Base-by-base conservation (phyloP, 306 rosid genomes). In the Sicyos baderoa region DNA sequence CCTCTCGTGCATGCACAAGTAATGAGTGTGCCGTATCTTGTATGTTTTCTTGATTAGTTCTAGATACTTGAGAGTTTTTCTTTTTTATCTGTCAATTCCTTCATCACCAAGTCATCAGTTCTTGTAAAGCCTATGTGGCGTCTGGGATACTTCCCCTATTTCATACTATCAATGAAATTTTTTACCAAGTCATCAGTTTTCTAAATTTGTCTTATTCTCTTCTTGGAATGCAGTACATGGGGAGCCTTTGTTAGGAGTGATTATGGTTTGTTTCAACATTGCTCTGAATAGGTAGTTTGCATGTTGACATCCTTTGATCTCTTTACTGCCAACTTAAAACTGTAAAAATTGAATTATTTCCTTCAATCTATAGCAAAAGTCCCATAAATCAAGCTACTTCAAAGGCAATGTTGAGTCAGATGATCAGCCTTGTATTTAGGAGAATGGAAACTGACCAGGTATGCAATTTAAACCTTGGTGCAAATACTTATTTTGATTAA, bases 341-440 rank as follows among this genome's bases (percentile, higher is more conserved):
- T 18, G 72, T 76, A 70, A 79, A 79, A 71, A 32, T 2, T 32
- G 37, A 25, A 25, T 25, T 25, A 25, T 25, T 25, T 79, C 54
- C 79, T 79, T 82, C 79, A 71, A 76, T 72, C 68, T 82, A 82
- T 72, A 94, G 99, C 83, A 94, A 94, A 93, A 90, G 96, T 82
- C 96, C 97, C 54, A 83, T 94, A 79, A 94, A 94, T 82, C 99
- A 94, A 85, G 97, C 96, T 77, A 94, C 99, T 10, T 86, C 99
- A 69, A 94, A 94, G 88, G 99, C 99, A 73, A 94, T 94, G 99
- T 88, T 94, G 80, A 94, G 97, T 6, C 99, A 94, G 81, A 94
- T 94, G 97, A 79, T 88, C 79, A 90, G 96, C 91, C 88, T 94
- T 65, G 25, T 83, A 72, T 82, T 90, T 77, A 86, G 92, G 86